A percentile compares a stretch with the other conserved stretches of the same genome.
These are phyloP conservation scores for Mesembryanthemum crystallinum DNA, from an alignment of 148 eudicot species.

Conservation along the genomic window DNA sequence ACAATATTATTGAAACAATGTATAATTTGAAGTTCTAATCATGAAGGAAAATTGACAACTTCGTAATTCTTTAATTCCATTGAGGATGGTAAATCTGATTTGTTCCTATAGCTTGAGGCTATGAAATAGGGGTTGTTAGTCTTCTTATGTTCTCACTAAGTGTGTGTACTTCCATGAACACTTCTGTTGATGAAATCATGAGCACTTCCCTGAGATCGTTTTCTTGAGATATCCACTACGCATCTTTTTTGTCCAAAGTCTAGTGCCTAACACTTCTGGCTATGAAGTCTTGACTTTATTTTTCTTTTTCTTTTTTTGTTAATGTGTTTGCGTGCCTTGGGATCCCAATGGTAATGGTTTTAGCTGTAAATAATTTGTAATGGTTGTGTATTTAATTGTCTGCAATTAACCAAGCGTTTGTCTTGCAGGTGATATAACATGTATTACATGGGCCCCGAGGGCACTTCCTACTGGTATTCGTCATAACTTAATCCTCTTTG, in stretches of 20 bases:
- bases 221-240: too few species aligned
- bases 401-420: neutral
- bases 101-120: too few species aligned
- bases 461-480: constrained; percentile 53
- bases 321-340: neutral
- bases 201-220: too few species aligned
- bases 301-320: neutral
- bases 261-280: neutral
- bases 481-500: constrained; percentile 13
- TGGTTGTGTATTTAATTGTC: neutral
- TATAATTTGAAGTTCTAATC: neutral
- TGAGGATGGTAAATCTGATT: too few species aligned
- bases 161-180: too few species aligned
- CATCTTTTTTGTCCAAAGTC: neutral
- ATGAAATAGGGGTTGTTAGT: too few species aligned
- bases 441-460: constrained; percentile 79
- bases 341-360: neutral
- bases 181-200: too few species aligned
- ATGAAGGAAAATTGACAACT: neutral
- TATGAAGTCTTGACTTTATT: too few species aligned
- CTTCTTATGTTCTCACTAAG: too few species aligned
- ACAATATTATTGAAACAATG: neutral
- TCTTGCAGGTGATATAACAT: constrained; percentile 79
- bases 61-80: too few species aligned
- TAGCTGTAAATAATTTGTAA: too few species aligned